Base-by-base conservation (phyloP, 805 yeast genomes). In the Metschnikowia corniflorae region DNA sequence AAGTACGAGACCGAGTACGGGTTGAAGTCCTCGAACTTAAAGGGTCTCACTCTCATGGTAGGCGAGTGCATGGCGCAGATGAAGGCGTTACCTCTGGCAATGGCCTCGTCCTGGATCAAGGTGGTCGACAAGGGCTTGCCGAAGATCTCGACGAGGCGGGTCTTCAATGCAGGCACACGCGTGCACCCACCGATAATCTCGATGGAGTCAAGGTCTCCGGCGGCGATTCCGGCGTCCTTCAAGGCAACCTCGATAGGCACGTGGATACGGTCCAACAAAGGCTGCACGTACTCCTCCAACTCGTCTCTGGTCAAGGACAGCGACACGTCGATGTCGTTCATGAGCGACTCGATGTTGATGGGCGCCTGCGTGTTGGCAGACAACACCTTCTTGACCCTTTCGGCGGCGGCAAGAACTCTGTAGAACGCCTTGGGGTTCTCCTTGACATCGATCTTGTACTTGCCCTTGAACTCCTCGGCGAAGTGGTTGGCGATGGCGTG, bases 61-160 rank as follows among this genome's bases (percentile, higher is more conserved):
- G 98, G 98, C 23, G 97, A 91, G 76, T 89, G 97, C 72, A 88
- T 86, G 52, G 98, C 99, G 68, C 98, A 93, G 58, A 93, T 85
- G 43, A 93, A 93, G 32, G 98, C 96, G 56, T 96, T 95, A 74
- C 99, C 99, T 68, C 91, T 86, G 39, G 98, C 97, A 63, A 91
- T 84, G 47, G 98, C 96, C 77, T 93, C 99, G 63, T 93, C 99
- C 73, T 89, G 97, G 78, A 93, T 93, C 70, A 94, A 79, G 53
- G 97, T 94, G 74, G 85, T 84, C 26, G 96, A 86, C 61, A 93
- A 45, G 14, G 40, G 50, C 50, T 45, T 49, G 63, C 86, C 58
- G 62, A 93, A 87, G 49, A 85, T 73, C 60, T 82, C 85, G 53
- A 83, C 53, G 53, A 93, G 75, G 59, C 77, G 82, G 53, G 81